Evolutionary conservation across 257 asterid species (phyloP).

Genomic region (Lycium barbarum): DNA sequence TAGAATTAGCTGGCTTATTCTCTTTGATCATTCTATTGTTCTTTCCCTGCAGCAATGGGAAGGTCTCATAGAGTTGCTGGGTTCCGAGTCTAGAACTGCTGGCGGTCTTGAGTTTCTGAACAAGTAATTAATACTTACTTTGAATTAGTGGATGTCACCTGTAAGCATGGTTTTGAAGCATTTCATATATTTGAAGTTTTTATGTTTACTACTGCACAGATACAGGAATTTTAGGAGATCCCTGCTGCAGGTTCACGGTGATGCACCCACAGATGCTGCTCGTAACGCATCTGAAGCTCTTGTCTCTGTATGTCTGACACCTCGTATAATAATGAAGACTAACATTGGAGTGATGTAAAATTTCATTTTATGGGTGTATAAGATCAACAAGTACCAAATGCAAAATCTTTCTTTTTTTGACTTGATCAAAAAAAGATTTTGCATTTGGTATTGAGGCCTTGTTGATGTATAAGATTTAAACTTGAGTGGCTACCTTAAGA

Average conservation of each 20-base stretch:
- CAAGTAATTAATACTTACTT: constrained; percentile 47
- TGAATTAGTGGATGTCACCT: constrained; percentile 22
- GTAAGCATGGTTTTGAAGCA: neutral
- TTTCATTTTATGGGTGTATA: neutral
- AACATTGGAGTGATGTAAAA: neutral
- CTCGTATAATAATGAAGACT: constrained; percentile 33
- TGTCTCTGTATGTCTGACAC: constrained; percentile 60
- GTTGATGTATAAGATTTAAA: neutral
- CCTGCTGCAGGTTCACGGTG: constrained; percentile 74
- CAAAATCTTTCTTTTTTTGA: too few species aligned
- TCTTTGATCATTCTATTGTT: constrained; percentile 23
- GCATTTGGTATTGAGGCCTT: neutral
- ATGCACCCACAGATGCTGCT: constrained; percentile 65
- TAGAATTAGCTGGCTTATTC: neutral
- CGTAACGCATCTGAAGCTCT: constrained; percentile 82
- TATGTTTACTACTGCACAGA: constrained; percentile 53
- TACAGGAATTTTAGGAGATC: constrained; percentile 83
- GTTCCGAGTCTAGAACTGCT: constrained; percentile 73
- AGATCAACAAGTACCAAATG: too few species aligned
- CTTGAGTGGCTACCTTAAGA: neutral
- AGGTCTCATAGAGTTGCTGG: constrained; percentile 88
- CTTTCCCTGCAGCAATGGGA: constrained; percentile 85
- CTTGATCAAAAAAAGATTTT: neutral
- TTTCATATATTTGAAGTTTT: neutral
- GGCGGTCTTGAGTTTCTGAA: constrained; percentile 94